These are phyloP conservation scores for Rugiboletus extremiorientalis DNA, from an alignment of 1,284 basidiomycete species.

Conservation along the genomic window DNA sequence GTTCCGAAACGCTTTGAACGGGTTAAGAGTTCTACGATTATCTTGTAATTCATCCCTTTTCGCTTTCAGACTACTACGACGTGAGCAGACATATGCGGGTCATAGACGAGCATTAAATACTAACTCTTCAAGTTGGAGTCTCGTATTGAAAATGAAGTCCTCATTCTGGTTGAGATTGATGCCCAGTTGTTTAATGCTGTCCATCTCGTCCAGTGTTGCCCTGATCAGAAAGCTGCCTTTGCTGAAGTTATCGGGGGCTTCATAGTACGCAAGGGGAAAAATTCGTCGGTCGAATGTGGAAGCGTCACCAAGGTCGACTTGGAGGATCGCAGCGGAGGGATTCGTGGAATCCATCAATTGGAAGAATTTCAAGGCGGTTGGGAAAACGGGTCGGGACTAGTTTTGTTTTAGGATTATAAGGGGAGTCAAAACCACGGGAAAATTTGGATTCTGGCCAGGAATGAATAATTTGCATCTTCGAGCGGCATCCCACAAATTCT, in stretches of 20 bases:
- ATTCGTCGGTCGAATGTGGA: neutral
- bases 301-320: constrained; percentile 11
- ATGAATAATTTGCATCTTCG: constrained; percentile 13
- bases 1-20: constrained; percentile 5
- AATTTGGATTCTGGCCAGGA: neutral
- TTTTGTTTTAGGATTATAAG: constrained; percentile 1
- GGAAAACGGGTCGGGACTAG: neutral
- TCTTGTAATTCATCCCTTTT: neutral
- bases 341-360: constrained; percentile 5
- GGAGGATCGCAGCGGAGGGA: constrained; percentile 3
- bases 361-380: neutral
- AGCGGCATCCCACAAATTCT: neutral
- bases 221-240: constrained; percentile 15
- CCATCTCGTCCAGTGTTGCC: constrained; percentile 17
- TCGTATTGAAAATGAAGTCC: constrained; percentile 6
- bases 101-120: neutral
- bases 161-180: neutral
- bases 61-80: neutral
- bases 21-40: constrained; percentile 8
- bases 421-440: neutral
- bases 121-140: neutral
- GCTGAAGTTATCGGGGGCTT: neutral
- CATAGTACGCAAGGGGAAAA: constrained; percentile 15
- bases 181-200: neutral
- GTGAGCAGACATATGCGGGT: neutral